phyloP scores from a whole-genome alignment of 148 eudicot genomes.

The Cornus controversa region DNA sequence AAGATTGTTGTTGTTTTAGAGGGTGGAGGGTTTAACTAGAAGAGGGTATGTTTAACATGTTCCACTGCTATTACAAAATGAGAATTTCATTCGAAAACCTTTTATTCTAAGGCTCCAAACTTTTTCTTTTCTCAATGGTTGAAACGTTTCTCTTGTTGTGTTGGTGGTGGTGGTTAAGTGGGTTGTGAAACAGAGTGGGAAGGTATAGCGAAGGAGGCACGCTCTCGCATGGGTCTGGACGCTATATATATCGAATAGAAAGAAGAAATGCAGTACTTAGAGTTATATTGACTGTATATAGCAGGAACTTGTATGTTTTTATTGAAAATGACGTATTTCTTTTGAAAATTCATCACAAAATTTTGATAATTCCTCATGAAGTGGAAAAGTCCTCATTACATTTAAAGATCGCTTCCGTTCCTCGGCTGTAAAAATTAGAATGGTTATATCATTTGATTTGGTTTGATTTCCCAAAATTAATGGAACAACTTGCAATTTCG shows the following conservation, averaged over 20 bases:
- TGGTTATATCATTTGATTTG: no score
- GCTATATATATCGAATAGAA: not conserved
- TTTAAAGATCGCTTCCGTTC: no score
- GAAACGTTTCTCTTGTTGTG: not conserved
- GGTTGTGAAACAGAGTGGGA: not conserved
- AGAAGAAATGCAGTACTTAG: not conserved
- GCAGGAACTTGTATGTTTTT: no score
- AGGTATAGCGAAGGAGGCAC: not conserved
- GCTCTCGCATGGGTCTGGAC: not conserved
- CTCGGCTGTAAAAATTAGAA: no score
- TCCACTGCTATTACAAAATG: not conserved
- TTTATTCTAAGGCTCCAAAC: no score
- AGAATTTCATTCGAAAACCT: slow-evolving; percentile 17
- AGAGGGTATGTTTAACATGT: slow-evolving; percentile 35
- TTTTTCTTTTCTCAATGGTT: not conserved
- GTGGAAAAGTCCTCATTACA: no score
- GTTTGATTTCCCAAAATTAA: no score
- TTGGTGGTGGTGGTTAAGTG: not conserved
- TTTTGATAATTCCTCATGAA: no score
- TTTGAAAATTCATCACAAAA: no score
- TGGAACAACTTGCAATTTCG: no score
- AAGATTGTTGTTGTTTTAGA: not conserved
- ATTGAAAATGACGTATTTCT: no score
- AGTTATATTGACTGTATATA: no score
- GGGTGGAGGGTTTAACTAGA: slow-evolving; percentile 3